phyloP scores from a whole-genome alignment of 1,139 yeast genomes.

The Fermentozyma sake region DNA sequence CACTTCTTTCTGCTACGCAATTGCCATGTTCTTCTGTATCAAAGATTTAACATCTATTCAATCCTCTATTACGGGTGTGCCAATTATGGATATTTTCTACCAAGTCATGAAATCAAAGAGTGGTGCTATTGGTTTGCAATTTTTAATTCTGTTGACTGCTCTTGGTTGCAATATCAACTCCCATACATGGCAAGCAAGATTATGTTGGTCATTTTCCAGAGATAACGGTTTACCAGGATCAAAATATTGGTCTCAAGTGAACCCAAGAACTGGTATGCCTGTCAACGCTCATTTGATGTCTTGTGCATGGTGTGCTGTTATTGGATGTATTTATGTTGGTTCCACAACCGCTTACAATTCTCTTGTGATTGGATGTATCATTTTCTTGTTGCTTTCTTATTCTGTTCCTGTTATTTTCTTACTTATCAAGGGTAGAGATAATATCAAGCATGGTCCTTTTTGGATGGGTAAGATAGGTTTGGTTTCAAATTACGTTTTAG shows the following conservation, averaged over 20 bases:
- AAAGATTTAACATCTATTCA: conserved; percentile 27
- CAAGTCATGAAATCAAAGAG: conserved; percentile 35
- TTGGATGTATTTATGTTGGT: conserved; percentile 40
- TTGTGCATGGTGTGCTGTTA: conserved; percentile 30
- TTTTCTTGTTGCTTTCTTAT: conserved; percentile 33
- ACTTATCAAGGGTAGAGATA: conserved; percentile 31
- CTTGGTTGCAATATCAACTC: conserved; percentile 40
- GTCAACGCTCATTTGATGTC: conserved; percentile 35
- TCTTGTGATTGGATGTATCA: conserved; percentile 34
- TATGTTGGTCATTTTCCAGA: conserved; percentile 31
- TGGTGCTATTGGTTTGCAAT: conserved; percentile 37
- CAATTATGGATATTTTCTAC: conserved; percentile 37
- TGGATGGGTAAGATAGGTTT: conserved; percentile 42
- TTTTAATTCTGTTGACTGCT: conserved; percentile 34
- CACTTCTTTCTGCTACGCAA: conserved; percentile 36
- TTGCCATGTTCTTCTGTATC: conserved; percentile 41
- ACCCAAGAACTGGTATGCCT: conserved; percentile 29
- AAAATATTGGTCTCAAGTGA: conserved; percentile 27
- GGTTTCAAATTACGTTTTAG: conserved; percentile 18
- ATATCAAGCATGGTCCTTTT: conserved; percentile 38
- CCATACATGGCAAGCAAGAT: conserved; percentile 39
- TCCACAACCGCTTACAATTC: conserved; percentile 42
- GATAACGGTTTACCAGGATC: conserved; percentile 42
- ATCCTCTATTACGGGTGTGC: conserved; percentile 32
- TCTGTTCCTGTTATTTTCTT: conserved; percentile 30